Evolutionary conservation across 192 early-diverging fungal species (phyloP).

Genomic region (Backusella liffmaniae): DNA sequence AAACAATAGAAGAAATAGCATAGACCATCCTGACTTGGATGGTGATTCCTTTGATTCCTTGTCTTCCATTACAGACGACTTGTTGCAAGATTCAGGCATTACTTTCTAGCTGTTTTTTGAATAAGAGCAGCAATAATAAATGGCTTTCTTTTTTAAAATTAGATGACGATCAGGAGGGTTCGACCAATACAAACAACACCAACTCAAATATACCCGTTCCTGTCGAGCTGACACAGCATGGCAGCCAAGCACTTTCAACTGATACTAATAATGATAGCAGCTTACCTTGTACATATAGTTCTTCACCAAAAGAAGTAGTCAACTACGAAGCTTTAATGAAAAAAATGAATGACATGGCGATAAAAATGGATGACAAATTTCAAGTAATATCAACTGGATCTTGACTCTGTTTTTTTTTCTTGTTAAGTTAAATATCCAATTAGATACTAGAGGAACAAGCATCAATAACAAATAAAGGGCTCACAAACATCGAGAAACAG

Average conservation of each 20-base stretch:
- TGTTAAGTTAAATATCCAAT: not conserved
- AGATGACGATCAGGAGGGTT: not conserved
- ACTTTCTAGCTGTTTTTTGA: not conserved
- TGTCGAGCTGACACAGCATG: not conserved
- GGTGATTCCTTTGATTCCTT: not conserved
- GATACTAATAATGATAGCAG: not conserved
- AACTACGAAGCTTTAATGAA: not conserved
- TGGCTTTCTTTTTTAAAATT: not conserved
- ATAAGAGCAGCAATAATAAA: not conserved
- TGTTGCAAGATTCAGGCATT: not conserved
- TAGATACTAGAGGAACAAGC: conserved; percentile 12
- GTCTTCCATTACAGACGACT: conserved; percentile 2
- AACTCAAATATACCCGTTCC: not conserved
- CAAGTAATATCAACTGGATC: not conserved
- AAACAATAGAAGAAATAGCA: conserved; percentile 1
- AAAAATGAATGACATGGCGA: not conserved
- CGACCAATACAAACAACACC: not conserved
- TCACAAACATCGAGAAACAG: not conserved
- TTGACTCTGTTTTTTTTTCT: not conserved
- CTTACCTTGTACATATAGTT: conserved; percentile 1
- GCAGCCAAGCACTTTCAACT: not conserved
- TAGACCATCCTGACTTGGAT: conserved; percentile 7
- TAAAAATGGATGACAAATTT: conserved; percentile 4
- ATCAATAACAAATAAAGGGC: not conserved
- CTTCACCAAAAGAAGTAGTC: not conserved